Evolutionary conservation across 306 rosid species (phyloP).

Genomic region (Betula pendula): DNA sequence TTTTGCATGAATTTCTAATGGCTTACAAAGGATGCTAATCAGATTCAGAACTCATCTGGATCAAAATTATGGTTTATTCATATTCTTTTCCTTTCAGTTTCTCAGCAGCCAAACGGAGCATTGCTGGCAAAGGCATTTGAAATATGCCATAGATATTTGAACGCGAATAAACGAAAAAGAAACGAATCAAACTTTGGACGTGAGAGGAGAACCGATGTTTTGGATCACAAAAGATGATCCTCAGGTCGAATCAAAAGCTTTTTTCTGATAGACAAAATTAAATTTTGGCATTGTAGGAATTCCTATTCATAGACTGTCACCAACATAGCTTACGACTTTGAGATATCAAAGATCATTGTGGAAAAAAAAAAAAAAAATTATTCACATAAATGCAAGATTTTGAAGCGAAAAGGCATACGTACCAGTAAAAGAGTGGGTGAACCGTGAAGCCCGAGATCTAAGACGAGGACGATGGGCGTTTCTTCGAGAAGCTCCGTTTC

Average conservation of each 20-base stretch:
- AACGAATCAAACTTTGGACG: neutral
- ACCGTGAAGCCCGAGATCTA: conserved; percentile 43
- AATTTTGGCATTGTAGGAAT: neutral
- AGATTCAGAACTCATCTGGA: neutral
- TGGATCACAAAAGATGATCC: neutral
- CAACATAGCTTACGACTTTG: neutral
- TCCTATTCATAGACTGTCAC: no score
- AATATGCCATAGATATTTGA: neutral
- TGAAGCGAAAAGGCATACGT: conserved; percentile 16
- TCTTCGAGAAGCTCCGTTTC: conserved; percentile 21
- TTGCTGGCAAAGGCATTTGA: neutral
- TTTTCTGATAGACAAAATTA: neutral
- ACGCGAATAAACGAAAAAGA: neutral
- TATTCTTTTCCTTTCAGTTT: neutral
- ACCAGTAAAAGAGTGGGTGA: conserved; percentile 33
- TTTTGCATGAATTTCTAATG: no score
- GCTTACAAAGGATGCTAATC: neutral
- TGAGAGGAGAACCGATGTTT: neutral
- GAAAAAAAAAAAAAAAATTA: neutral
- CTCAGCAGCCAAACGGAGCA: conserved; percentile 4
- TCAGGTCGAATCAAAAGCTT: neutral
- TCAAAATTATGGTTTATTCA: neutral
- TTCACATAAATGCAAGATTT: conserved; percentile 25
- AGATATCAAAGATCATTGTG: neutral
- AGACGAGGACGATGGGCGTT: conserved; percentile 31